These are phyloP conservation scores for Chenopodium suecicum DNA, from an alignment of 148 eudicot species.

Conservation along the genomic window DNA sequence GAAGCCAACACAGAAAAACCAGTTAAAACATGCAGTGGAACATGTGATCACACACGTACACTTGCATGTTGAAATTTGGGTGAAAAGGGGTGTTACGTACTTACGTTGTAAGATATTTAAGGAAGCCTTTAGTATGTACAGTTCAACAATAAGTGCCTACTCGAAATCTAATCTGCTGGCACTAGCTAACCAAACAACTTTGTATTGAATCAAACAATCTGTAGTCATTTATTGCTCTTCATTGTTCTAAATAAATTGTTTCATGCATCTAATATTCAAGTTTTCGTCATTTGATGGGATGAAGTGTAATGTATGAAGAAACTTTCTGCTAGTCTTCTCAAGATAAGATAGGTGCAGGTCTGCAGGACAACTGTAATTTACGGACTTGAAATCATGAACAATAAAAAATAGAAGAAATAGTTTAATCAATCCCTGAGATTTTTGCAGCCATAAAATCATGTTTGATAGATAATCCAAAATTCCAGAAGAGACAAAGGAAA, in stretches of 20 bases:
- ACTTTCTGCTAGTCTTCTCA: not conserved
- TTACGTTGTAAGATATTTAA: not conserved
- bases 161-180: not conserved
- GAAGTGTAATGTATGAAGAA: not conserved
- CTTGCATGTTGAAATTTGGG: not conserved
- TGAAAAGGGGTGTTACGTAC: not conserved
- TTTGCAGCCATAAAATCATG: not conserved
- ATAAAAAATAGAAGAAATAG: not conserved
- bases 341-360: not conserved
- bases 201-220: not conserved
- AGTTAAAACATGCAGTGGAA: not conserved
- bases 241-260: not conserved
- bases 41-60: not conserved
- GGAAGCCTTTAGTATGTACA: not conserved
- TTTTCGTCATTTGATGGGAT: not conserved
- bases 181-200: not conserved
- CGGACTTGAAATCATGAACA: not conserved
- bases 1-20: constrained; percentile 19
- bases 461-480: not conserved
- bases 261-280: not conserved
- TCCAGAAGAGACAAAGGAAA: not conserved
- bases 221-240: not conserved
- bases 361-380: not conserved
- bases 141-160: not conserved
- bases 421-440: not conserved